phyloP scores from a whole-genome alignment of 176 grass and related monocot species.

The Triticum turgidum region DNA sequence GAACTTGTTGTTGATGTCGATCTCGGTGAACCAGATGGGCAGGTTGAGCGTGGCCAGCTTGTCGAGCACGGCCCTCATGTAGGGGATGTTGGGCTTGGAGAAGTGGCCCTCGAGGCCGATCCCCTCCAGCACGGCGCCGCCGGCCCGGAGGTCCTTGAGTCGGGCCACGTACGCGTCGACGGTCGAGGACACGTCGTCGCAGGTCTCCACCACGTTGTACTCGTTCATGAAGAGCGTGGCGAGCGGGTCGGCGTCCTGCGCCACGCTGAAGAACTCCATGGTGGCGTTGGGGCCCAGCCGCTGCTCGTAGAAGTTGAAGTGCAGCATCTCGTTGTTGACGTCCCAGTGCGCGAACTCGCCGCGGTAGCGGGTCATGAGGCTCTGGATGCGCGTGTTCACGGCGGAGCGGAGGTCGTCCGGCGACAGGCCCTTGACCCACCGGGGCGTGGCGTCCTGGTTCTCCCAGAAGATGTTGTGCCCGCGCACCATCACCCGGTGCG shows the following conservation, averaged over 20 bases:
- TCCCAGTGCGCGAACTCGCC: constrained; percentile 99
- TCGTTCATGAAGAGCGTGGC: constrained; percentile 99
- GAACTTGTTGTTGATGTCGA: constrained; percentile 77
- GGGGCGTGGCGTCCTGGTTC: constrained; percentile 81
- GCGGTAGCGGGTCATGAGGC: constrained; percentile 78
- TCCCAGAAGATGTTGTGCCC: constrained; percentile 99
- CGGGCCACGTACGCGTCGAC: constrained; percentile 72
- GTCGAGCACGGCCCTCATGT: constrained; percentile 86
- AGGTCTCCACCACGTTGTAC: constrained; percentile 94
- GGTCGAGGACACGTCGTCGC: constrained; percentile 75
- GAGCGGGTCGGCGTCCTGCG: constrained; percentile 86
- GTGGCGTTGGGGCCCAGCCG: constrained; percentile 74
- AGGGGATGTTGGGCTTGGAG: constrained; percentile 75
- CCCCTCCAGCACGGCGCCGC: constrained; percentile 78
- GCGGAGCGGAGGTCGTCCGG: constrained; percentile 68
- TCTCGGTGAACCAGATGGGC: constrained; percentile 97
- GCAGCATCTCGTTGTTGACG: constrained; percentile 98
- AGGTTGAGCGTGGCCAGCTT: constrained; percentile 83
- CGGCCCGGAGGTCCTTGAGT: constrained; percentile 61
- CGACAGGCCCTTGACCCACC: constrained; percentile 73
- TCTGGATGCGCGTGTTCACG: constrained; percentile 75
- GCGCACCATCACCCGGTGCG: constrained; percentile 74
- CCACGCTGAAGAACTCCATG: constrained; percentile 81
- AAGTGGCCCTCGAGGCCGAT: constrained; percentile 94
- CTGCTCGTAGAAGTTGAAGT: constrained; percentile 96